phyloP scores from a whole-genome alignment of 2,329 filamentous ascomycete species.

The Penicillium expansum region DNA sequence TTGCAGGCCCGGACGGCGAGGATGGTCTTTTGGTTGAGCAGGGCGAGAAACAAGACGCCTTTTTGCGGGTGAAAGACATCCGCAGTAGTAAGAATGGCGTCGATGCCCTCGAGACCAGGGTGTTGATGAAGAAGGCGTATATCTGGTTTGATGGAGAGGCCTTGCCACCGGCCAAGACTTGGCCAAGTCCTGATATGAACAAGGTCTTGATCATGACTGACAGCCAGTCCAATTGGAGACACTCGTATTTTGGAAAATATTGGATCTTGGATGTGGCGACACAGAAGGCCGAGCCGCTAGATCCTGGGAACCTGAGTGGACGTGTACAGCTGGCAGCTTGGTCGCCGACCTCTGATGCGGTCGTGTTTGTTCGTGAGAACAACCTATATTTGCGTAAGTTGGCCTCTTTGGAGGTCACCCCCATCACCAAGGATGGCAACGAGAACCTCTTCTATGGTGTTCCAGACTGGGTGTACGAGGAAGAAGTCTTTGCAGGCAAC shows the following conservation, averaged over 20 bases:
- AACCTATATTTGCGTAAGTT: conserved; percentile 80
- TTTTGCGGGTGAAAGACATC: conserved; percentile 83
- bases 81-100: conserved; percentile 52
- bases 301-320: conserved; percentile 63
- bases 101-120: conserved; percentile 55
- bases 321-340: conserved; percentile 81
- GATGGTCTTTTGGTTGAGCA: conserved; percentile 83
- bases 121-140: conserved; percentile 67
- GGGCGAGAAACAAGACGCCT: conserved; percentile 60
- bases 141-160: conserved; percentile 61
- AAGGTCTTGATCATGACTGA: conserved; percentile 81
- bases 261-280: conserved; percentile 88
- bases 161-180: conserved; percentile 60
- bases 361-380: conserved; percentile 88
- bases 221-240: conserved; percentile 74
- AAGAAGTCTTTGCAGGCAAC: conserved; percentile 75
- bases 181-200: conserved; percentile 78
- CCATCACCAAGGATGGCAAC: conserved; percentile 84
- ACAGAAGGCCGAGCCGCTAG: conserved; percentile 72
- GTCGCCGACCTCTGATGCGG: conserved; percentile 80
- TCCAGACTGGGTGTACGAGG: conserved; percentile 95
- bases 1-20: conserved; percentile 47
- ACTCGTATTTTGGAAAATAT: conserved; percentile 82
- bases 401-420: conserved; percentile 57
- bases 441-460: conserved; percentile 90